Conservation (phyloP, 345 rosid genomes). For the Melaleuca quinquenervia region DNA sequence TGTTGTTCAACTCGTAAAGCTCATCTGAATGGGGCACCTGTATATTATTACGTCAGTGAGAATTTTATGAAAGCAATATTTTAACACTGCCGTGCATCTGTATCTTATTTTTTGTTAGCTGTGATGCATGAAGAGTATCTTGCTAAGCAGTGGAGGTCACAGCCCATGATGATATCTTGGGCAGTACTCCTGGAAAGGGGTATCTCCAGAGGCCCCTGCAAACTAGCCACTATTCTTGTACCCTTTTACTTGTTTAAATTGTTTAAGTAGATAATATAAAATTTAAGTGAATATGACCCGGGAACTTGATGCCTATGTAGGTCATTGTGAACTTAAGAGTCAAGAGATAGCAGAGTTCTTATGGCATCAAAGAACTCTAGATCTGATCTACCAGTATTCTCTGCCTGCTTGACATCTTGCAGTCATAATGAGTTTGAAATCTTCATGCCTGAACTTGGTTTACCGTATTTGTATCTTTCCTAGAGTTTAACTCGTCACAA, state of each 20-base stretch:
- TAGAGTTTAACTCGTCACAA: not conserved
- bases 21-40: slow-evolving; percentile 70
- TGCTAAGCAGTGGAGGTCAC: not conserved
- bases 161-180: not conserved
- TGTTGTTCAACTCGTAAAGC: slow-evolving; percentile 75
- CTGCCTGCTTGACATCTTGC: not conserved
- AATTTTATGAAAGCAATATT: not conserved
- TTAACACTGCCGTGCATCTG: not conserved
- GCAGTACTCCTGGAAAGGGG: not conserved
- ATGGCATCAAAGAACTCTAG: not conserved
- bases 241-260: not conserved
- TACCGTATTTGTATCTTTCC: not conserved
- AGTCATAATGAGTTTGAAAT: not conserved
- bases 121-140: not conserved
- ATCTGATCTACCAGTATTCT: not conserved
- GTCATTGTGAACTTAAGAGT: not conserved
- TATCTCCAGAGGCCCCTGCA: not conserved
- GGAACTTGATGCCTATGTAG: not conserved
- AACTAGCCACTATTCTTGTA: not conserved
- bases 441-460: not conserved
- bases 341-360: not conserved
- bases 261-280: not conserved
- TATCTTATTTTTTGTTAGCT: not conserved
- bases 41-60: slow-evolving; percentile 66
- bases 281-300: not conserved